These are phyloP conservation scores for Lonicera japonica DNA, from an alignment of 129 eudicot genomes.

Conservation along the genomic window DNA sequence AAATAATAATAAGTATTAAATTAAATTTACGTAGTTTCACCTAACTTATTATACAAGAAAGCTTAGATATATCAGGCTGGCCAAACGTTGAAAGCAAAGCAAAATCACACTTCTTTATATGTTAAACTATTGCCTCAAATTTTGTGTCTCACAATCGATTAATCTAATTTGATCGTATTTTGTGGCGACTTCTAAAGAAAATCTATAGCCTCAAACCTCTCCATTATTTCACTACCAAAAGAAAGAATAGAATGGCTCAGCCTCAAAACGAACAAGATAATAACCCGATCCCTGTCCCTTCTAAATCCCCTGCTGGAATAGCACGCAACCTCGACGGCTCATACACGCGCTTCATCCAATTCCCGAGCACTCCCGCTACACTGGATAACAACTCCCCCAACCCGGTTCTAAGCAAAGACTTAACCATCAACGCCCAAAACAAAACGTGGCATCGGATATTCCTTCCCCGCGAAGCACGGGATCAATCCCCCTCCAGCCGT, in stretches of 20 bases:
- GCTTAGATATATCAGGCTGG: not conserved
- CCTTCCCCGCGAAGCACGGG: slow-evolving; percentile 12
- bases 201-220: not conserved
- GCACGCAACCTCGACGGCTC: slow-evolving; percentile 21
- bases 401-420: slow-evolving; percentile 23
- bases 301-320: not conserved
- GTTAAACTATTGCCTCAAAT: no score
- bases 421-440: slow-evolving; percentile 12
- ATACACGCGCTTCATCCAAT: slow-evolving; percentile 15
- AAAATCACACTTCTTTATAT: no score
- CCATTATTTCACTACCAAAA: no score
- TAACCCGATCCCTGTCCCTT: not conserved
- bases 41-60: no score
- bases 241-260: not conserved
- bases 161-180: no score
- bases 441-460: slow-evolving; percentile 28
- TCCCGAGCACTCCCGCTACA: slow-evolving; percentile 12
- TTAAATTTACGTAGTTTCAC: no score
- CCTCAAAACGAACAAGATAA: not conserved
- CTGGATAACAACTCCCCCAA: slow-evolving; percentile 11
- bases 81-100: not conserved
- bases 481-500: not conserved
- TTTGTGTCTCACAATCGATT: no score
- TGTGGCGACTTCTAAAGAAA: no score
- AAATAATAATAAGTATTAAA: no score